Evolutionary conservation across 345 rosid species (phyloP).

Genomic region (Dimocarpus longan): DNA sequence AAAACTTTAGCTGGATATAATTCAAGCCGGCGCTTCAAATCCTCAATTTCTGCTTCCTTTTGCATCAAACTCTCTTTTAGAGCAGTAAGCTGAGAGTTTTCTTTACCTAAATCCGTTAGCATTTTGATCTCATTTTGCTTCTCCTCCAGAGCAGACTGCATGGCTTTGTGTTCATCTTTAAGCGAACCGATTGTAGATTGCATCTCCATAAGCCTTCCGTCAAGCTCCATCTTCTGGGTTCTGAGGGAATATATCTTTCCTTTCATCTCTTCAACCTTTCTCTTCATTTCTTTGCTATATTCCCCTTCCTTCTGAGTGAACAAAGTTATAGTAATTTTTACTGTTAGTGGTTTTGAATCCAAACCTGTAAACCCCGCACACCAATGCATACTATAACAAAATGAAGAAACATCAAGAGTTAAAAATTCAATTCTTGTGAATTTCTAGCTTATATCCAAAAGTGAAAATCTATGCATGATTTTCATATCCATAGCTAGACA

Average conservation of each 20-base stretch:
- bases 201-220: conserved; percentile 48
- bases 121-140: conserved; percentile 42
- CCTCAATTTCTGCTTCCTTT: conserved; percentile 51
- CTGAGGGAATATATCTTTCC: conserved; percentile 41
- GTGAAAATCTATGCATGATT: neutral
- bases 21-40: conserved; percentile 42
- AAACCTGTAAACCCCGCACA: too few relatives aligned
- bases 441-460: too few relatives aligned
- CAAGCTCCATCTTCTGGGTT: conserved; percentile 54
- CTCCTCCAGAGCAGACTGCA: conserved; percentile 55
- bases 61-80: conserved; percentile 50
- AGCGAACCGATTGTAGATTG: conserved; percentile 56
- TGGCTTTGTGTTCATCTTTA: conserved; percentile 49
- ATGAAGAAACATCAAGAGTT: too few relatives aligned
- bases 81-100: conserved; percentile 25
- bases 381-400: too few relatives aligned
- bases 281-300: conserved; percentile 39
- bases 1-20: conserved; percentile 21
- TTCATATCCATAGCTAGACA: neutral
- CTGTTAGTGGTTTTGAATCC: too few relatives aligned
- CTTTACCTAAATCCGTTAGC: conserved; percentile 27
- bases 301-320: conserved; percentile 55
- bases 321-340: too few relatives aligned
- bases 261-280: conserved; percentile 49
- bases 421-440: too few relatives aligned